Evolutionary conservation across 2,329 filamentous ascomycete genomes (phyloP).

Genomic region (Penicillium rolfsii): DNA sequence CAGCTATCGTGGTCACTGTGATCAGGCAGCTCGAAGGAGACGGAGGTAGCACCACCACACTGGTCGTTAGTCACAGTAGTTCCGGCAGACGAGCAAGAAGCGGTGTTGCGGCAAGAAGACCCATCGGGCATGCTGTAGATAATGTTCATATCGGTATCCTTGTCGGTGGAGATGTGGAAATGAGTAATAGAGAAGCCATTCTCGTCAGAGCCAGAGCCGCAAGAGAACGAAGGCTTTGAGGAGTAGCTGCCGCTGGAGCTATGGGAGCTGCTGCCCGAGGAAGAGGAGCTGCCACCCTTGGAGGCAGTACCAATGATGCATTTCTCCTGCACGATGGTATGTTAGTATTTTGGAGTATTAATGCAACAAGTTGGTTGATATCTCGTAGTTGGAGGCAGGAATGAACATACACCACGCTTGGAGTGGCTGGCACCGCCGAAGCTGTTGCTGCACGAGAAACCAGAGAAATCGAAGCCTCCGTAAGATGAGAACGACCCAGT

Average conservation of each 20-base stretch:
- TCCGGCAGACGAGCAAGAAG: constrained; percentile 68
- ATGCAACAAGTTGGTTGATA: background rate
- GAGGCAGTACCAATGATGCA: constrained; percentile 52
- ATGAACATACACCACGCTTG: constrained; percentile 48
- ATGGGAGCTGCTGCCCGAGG: constrained; percentile 20
- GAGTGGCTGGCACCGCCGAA: constrained; percentile 43
- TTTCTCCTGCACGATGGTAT: constrained; percentile 53
- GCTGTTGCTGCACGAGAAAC: constrained; percentile 69
- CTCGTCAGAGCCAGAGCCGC: constrained; percentile 54
- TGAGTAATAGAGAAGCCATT: constrained; percentile 73
- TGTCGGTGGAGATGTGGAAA: constrained; percentile 73
- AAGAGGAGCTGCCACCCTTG: constrained; percentile 52
- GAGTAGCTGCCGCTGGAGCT: constrained; percentile 8
- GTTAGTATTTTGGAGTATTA: constrained; percentile 15
- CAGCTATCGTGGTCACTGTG: constrained; percentile 62
- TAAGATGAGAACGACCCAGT: constrained; percentile 67
- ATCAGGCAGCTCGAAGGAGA: constrained; percentile 69
- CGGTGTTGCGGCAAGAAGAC: constrained; percentile 76
- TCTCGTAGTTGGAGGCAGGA: background rate
- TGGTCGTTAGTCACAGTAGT: constrained; percentile 78
- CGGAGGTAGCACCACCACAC: constrained; percentile 86
- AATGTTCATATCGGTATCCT: constrained; percentile 80
- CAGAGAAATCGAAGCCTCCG: constrained; percentile 72
- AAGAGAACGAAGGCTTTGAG: constrained; percentile 64
- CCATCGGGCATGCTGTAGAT: constrained; percentile 85